Base-by-base conservation (phyloP, 139 green algal genomes). In the Zygnema cylindricum region DNA sequence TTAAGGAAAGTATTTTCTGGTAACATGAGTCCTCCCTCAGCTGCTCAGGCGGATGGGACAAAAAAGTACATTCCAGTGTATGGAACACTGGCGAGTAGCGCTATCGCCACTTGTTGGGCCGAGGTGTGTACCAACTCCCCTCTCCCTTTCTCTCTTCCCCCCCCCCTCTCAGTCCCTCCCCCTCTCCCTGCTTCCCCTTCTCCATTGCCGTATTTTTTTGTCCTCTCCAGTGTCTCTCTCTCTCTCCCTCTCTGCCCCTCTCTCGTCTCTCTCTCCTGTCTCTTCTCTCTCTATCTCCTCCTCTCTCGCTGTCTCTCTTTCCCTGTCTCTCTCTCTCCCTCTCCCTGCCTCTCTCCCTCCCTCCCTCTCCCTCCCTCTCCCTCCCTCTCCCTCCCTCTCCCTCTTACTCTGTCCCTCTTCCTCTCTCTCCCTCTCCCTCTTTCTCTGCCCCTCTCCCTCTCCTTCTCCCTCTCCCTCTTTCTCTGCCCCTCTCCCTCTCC, bases 51-150 rank as follows among this genome's bases (percentile, higher is more conserved):
- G 16, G 49, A 16, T 25, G 16, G 7, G 16, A 88, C 87, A 71
- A 84, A 84, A 71, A 88, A 86, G 82, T 87, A 87, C 71, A 32
- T 88, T n/a, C 82, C 82, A 36, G 33, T 88, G 36, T 88, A 88
- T 87, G 82, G 82, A 49, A 88, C 36, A 23, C 71, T 90, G 36
- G 86, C 86, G 40, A 87, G 63, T 78, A 89, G 79, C 54, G 86
- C 86, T 30, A 89, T 90, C 16, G 85, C 86, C 25, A 43, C 86
- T 1, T 90, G 86, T 55, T 90, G 85, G 82, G 86, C 86, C 22
- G 86, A 90, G 86, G 79, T 89, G 32, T 33, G 82, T 84, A 35
- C 49, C 40, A 25, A 1, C 36, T 63, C 7, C 49, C 49, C 38
- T 42, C 7, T 11, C 38, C 42, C 71, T 55, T 79, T 11, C 36